Evolutionary conservation across 2,329 filamentous ascomycete genomes (phyloP).

Genomic region (Diplodia scrobiculata): DNA sequence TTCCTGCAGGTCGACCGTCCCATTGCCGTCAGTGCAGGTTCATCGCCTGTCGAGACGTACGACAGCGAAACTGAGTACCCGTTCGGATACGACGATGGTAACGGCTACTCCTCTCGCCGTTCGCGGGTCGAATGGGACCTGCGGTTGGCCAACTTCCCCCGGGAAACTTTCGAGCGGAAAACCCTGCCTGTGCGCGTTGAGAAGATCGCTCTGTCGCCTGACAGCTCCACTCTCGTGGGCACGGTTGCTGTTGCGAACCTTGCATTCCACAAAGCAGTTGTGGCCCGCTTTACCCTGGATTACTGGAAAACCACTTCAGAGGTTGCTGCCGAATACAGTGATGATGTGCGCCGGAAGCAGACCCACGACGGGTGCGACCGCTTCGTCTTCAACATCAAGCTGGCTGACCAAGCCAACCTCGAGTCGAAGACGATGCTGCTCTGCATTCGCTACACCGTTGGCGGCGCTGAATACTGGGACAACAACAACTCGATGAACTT

Average conservation of each 20-base stretch:
- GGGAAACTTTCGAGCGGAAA: constrained; percentile 64
- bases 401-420: constrained; percentile 86
- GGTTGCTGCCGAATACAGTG: constrained; percentile 82
- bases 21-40: constrained; percentile 91
- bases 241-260: constrained; percentile 84
- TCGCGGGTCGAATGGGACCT: constrained; percentile 81
- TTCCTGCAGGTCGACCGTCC: constrained; percentile 93
- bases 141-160: constrained; percentile 78
- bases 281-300: constrained; percentile 93
- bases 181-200: constrained; percentile 76
- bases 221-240: constrained; percentile 84
- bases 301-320: constrained; percentile 99
- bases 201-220: constrained; percentile 79
- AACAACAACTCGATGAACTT: constrained; percentile 88
- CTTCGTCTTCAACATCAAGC: constrained; percentile 91
- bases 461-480: constrained; percentile 89
- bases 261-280: constrained; percentile 82
- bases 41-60: constrained; percentile 85
- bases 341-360: constrained; percentile 71
- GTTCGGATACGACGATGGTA: constrained; percentile 61
- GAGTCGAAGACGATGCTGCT: constrained; percentile 91
- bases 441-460: constrained; percentile 84
- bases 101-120: constrained; percentile 39
- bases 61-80: constrained; percentile 89
- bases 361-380: constrained; percentile 72